Percentiles rank a stretch among this genome's conserved stretches.
Conservation (phyloP, 2,329 filamentous ascomycete species). For the Talaromyces sp. region DNA sequence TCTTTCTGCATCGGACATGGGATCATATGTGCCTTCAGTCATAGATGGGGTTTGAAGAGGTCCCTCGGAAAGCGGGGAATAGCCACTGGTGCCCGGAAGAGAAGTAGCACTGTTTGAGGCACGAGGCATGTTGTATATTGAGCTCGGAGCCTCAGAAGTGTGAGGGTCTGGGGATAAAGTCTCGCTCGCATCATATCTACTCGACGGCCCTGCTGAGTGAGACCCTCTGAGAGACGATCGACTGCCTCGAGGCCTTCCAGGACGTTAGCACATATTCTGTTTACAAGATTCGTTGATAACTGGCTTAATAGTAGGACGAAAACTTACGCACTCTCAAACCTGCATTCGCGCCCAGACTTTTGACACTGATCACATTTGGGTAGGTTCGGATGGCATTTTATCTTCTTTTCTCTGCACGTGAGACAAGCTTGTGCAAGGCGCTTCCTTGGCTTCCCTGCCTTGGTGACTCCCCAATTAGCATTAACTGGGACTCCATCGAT, state of each 20-base stretch:
- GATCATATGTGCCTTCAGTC: constrained; percentile 29
- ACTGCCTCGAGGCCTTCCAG: constrained; percentile 37
- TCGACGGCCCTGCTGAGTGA: constrained; percentile 19
- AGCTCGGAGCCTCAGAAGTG: constrained; percentile 26
- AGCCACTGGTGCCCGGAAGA: constrained; percentile 32
- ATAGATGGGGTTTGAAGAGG: constrained; percentile 32
- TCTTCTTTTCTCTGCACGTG: constrained; percentile 94
- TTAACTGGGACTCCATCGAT: constrained; percentile 88
- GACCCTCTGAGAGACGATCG: constrained; percentile 31
- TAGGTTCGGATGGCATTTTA: constrained; percentile 89
- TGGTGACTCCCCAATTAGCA: constrained; percentile 90
- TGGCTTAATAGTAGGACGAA: not conserved
- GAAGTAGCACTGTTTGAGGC: constrained; percentile 37
- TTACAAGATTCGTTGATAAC: not conserved
- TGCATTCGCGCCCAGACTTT: constrained; percentile 84
- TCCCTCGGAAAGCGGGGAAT: constrained; percentile 35
- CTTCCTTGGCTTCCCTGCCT: constrained; percentile 91
- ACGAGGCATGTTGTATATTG: constrained; percentile 32
- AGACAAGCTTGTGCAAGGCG: constrained; percentile 89
- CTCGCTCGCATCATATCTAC: constrained; percentile 28
- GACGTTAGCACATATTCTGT: constrained; percentile 10
- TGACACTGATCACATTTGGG: constrained; percentile 89
- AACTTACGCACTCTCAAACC: constrained; percentile 82
- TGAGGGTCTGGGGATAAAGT: constrained; percentile 17
- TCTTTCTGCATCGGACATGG: constrained; percentile 28